Evolutionary conservation across 441 rosid genomes (phyloP), one percentile per base, ranked within the genome.

Genomic region (Syzygium malaccense): DNA sequence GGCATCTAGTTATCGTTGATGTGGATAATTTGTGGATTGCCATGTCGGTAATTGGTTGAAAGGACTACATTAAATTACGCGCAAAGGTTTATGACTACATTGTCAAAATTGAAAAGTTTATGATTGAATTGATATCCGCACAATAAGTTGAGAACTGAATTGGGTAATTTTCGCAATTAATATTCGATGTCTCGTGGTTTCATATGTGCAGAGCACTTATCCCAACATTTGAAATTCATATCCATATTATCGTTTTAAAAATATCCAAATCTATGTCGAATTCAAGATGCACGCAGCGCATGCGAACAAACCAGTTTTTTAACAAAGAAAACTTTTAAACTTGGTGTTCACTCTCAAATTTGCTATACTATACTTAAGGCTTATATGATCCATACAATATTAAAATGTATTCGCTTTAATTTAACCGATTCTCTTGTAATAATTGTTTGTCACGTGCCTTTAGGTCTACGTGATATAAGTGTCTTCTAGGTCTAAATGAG

Each of bases 41-140:
- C 45, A 8, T 2, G 8, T 32, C 0, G 3, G 5, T 7, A 68
- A 18, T 33, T 33, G 26, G 2, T 0, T 1, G 11, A 4, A 68
- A 68, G 1, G 4, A 33, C 2, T 33, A 68, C 4, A 19, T 33
- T 10, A 19, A 33, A 23, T 33, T 66, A 19, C 0, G 4, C 1
- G 45, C 3, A 68, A 68, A 56, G 28, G 4, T 23, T 23, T 56
- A 56, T 10, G 13, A 56, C 2, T 56, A 56, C 4, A 56, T 20
- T 56, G 28, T 4, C 15, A 20, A 56, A 20, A 56, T 23, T 56
- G 12, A 56, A 20, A 32, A 66, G 3, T 32, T 66, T 18, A 26
- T 10, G 9, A 5, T 0, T 68, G 0, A 14, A 32, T 66, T 32
- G 25, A 4, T 18, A 55, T 19, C 20, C 0, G 25, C 6, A 55